Base-by-base conservation (phyloP, 192 early-diverging fungal genomes). In the Chytriomyces confervae region DNA sequence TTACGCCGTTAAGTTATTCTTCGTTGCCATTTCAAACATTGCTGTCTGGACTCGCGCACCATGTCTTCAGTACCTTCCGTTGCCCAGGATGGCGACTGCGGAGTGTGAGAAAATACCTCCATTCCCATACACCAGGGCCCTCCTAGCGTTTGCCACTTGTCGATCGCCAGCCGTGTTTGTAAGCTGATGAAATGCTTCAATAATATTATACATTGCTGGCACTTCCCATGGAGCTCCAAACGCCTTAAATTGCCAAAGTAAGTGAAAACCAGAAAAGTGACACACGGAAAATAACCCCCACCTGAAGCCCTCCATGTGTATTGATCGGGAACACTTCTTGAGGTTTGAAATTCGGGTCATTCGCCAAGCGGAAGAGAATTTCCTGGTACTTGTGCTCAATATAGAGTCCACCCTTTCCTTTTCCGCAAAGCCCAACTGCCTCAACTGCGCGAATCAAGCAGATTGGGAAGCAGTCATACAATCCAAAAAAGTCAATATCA, bases 211-310 rank as follows among this genome's bases (percentile, higher is more conserved):
- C 84, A 85, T 85, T 13, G 84, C 84, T 7, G 84, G 84, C 7
- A 85, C 84, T 61, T 85, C 84, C 84, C 84, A 85, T 16, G 84
- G 84, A 1, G 84, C 84, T n/a, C 84, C 84, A 77, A 85, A 85
- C 7, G 81, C 84, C 62, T 65, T 65, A 3, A 0, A 4, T 36
- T 23, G n/a, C 18, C 11, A 65, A 13, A 29, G 18, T n/a, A 5
- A 29, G 18, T n/a, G 1, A 36, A 60, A 4, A 60, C 20, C 16
- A 60, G 57, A 60, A 60, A n/a, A 60, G 3, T 5, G 5, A 4
- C 18, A 57, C 2, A 57, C 3, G 2, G 13, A 36, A 36, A 36
- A 36, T 36, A 29, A 5, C 29, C 13, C n/a, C 13, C n/a, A 68
- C 66, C 66, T 70, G 69, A 23, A 85, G 62, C 10, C 84, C 84